These are phyloP conservation scores for Hypoxylon sp. DNA, from an alignment of 2,329 filamentous ascomycete species.

Conservation along the genomic window DNA sequence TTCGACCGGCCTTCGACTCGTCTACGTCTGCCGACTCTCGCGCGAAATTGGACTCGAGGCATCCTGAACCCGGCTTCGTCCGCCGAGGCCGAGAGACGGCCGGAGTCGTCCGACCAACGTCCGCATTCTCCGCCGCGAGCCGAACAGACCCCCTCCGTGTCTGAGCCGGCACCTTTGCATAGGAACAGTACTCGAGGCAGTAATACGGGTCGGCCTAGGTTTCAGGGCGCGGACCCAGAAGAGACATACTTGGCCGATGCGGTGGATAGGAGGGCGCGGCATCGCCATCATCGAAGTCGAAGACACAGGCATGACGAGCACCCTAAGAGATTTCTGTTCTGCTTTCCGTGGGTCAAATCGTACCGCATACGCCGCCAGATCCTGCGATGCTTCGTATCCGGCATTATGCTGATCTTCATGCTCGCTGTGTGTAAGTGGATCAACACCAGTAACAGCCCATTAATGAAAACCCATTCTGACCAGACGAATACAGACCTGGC, in stretches of 20 bases:
- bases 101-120: slow-evolving; percentile 10
- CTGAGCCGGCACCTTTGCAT: slow-evolving; percentile 38
- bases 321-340: slow-evolving; percentile 59
- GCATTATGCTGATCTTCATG: slow-evolving; percentile 65
- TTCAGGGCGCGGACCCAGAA: slow-evolving; percentile 56
- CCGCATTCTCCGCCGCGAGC: slow-evolving; percentile 14
- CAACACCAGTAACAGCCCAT: background rate
- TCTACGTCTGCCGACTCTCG: slow-evolving; percentile 53
- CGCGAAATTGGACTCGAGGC: slow-evolving; percentile 50
- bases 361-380: slow-evolving; percentile 62
- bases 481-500: slow-evolving; percentile 67
- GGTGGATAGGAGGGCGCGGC: slow-evolving; percentile 51
- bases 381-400: slow-evolving; percentile 70
- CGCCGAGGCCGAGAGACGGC: slow-evolving; percentile 10
- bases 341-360: slow-evolving; percentile 64
- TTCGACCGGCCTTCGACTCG: slow-evolving; percentile 52
- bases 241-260: slow-evolving; percentile 57
- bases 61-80: slow-evolving; percentile 45
- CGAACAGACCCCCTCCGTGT: slow-evolving; percentile 33
- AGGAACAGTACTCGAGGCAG: slow-evolving; percentile 19
- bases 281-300: slow-evolving; percentile 41
- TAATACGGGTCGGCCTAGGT: slow-evolving; percentile 38
- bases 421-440: slow-evolving; percentile 70
- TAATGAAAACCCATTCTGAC: slow-evolving; percentile 7
- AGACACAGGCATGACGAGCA: slow-evolving; percentile 29